These are phyloP conservation scores for Cystobasidiopsis lactophilus DNA, from an alignment of 768 basidiomycete genomes.

Conservation along the genomic window DNA sequence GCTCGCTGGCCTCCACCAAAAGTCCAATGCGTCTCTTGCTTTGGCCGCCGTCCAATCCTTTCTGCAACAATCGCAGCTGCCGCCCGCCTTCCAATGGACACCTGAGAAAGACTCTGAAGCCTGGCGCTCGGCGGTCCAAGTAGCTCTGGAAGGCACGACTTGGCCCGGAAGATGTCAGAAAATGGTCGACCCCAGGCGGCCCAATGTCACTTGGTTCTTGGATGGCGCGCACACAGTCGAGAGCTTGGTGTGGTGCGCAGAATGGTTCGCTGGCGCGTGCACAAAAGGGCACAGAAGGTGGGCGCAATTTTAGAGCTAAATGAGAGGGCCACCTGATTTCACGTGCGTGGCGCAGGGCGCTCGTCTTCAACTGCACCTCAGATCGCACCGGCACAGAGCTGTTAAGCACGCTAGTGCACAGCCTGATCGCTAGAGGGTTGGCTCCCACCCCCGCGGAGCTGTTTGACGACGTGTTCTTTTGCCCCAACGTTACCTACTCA, in stretches of 20 bases:
- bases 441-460: conserved; percentile 18
- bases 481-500: conserved; percentile 82
- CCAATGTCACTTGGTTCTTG: conserved; percentile 54
- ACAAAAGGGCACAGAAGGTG: no score
- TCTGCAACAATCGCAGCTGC: conserved; percentile 27
- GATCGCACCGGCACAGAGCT: conserved; percentile 63
- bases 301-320: no score
- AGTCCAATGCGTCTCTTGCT: conserved; percentile 69
- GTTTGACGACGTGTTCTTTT: conserved; percentile 65
- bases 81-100: conserved; percentile 12
- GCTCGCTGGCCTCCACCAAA: conserved; percentile 64
- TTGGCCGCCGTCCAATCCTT: conserved; percentile 48
- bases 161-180: conserved; percentile 96
- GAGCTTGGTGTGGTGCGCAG: conserved; percentile 60
- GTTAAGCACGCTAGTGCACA: conserved; percentile 38
- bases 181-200: conserved; percentile 38
- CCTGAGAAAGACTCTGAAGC: conserved; percentile 11
- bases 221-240: conserved; percentile 93
- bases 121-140: conserved; percentile 36
- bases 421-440: conserved; percentile 26
- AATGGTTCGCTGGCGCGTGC: conserved; percentile 80
- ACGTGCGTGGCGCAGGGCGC: conserved; percentile 36
- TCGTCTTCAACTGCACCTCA: conserved; percentile 87
- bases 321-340: no score
- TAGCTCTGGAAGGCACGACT: conserved; percentile 42